Conservation (phyloP, 176 grass and related monocot genomes). For the Phyllostachys edulis region DNA sequence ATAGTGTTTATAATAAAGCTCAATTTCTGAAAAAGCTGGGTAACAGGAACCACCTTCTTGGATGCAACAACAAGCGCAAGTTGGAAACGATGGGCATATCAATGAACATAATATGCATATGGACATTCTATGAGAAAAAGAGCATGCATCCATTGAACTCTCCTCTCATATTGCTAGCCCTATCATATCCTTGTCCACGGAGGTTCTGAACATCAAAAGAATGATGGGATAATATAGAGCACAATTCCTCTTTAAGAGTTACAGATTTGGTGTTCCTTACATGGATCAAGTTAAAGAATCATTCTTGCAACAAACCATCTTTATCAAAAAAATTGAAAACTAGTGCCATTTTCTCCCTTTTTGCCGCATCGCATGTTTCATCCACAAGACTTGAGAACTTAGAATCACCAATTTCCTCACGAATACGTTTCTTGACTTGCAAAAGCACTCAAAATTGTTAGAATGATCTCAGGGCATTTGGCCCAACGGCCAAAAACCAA, state of each 20-base stretch:
- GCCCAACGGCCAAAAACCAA: too few relatives aligned
- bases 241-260: conserved; percentile 22
- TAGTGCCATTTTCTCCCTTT: conserved; percentile 22
- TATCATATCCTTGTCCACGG: conserved; percentile 16
- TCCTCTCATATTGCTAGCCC: conserved; percentile 19
- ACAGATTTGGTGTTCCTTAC: not conserved
- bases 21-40: too few relatives aligned
- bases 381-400: conserved; percentile 36
- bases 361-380: conserved; percentile 25
- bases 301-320: not conserved
- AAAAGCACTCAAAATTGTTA: conserved; percentile 30
- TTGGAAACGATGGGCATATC: not conserved
- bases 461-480: too few relatives aligned
- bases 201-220: conserved; percentile 11
- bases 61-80: not conserved
- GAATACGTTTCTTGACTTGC: not conserved
- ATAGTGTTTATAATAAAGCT: too few relatives aligned
- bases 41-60: not conserved
- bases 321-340: conserved; percentile 19
- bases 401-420: conserved; percentile 16
- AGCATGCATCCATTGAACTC: not conserved
- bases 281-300: not conserved
- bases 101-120: not conserved
- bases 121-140: not conserved
- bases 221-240: not conserved